A percentile compares a stretch with the other conserved stretches of the same genome.
Evolutionary conservation across 2,329 filamentous ascomycete genomes (phyloP).

Genomic region (Macrophomina pseudophaseolina): DNA sequence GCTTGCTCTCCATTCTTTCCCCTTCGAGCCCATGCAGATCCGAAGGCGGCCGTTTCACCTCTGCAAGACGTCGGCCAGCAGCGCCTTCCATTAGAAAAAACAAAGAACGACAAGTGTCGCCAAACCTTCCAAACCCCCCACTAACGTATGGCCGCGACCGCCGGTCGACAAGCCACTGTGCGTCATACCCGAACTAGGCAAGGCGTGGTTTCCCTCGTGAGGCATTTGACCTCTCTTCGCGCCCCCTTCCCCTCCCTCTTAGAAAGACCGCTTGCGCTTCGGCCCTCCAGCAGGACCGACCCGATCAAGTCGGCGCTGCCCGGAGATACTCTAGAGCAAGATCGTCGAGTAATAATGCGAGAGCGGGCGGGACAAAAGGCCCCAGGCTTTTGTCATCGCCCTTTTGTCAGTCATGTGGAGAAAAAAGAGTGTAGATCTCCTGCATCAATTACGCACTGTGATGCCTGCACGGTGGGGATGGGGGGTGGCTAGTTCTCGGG

Average conservation of each 20-base stretch:
- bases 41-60: conserved; percentile 21
- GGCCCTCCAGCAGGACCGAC: conserved; percentile 13
- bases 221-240: neutral
- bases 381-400: conserved; percentile 16
- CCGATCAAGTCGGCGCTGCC: conserved; percentile 14
- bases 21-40: neutral
- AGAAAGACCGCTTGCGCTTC: conserved; percentile 6
- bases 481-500: neutral
- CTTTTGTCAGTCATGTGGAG: conserved; percentile 21
- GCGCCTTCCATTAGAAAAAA: neutral
- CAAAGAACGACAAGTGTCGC: conserved; percentile 2
- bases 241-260: too few relatives aligned
- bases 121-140: neutral
- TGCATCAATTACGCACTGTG: conserved; percentile 17
- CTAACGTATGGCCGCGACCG: neutral
- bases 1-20: neutral
- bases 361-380: neutral
- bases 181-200: conserved; percentile 15
- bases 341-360: conserved; percentile 13
- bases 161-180: neutral
- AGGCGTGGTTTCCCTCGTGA: conserved; percentile 5
- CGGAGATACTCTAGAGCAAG: conserved; percentile 15
- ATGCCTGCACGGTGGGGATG: conserved; percentile 3
- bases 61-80: conserved; percentile 15
- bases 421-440: conserved; percentile 11